Evolutionary conservation across 208 protist genomes (phyloP).

Genomic region (Pavlovales sp.): DNA sequence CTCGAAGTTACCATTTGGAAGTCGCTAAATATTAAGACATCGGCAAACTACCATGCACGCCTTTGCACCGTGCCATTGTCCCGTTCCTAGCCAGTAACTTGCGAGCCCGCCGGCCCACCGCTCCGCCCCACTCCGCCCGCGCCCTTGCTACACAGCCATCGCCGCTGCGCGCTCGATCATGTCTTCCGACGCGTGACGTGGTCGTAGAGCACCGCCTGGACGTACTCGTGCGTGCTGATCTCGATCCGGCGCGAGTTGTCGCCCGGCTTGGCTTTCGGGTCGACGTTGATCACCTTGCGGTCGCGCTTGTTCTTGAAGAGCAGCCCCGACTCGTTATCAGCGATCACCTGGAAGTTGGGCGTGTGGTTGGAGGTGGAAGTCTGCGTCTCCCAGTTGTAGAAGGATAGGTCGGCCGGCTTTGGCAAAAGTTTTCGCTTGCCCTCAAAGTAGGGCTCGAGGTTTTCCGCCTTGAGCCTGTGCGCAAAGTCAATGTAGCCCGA

Average conservation of each 20-base stretch:
- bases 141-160: no score
- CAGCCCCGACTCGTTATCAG: slow-evolving; percentile 87
- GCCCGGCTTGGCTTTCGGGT: slow-evolving; percentile 80
- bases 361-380: slow-evolving; percentile 62
- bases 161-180: no score
- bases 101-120: no score
- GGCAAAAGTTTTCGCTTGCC: slow-evolving; percentile 80
- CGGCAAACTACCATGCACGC: no score
- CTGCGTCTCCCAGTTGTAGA: slow-evolving; percentile 97
- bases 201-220: slow-evolving; percentile 79
- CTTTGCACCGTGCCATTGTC: no score
- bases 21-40: no score
- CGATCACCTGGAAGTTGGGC: slow-evolving; percentile 89
- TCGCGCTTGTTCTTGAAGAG: slow-evolving; percentile 97
- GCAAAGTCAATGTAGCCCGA: slow-evolving; percentile 95
- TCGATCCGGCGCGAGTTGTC: slow-evolving; percentile 85
- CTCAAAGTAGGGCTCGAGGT: slow-evolving; percentile 86
- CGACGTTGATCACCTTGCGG: slow-evolving; percentile 92
- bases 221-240: slow-evolving; percentile 85
- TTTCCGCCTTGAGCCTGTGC: slow-evolving; percentile 78
- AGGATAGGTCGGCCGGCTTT: slow-evolving; percentile 89
- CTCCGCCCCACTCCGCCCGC: no score
- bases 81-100: no score
- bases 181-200: slow-evolving; percentile 65
- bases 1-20: no score